A percentile compares a stretch with the other conserved stretches of the same genome.
Conservation (phyloP, 2,329 filamentous ascomycete genomes). For the Aureobasidium sp. region DNA sequence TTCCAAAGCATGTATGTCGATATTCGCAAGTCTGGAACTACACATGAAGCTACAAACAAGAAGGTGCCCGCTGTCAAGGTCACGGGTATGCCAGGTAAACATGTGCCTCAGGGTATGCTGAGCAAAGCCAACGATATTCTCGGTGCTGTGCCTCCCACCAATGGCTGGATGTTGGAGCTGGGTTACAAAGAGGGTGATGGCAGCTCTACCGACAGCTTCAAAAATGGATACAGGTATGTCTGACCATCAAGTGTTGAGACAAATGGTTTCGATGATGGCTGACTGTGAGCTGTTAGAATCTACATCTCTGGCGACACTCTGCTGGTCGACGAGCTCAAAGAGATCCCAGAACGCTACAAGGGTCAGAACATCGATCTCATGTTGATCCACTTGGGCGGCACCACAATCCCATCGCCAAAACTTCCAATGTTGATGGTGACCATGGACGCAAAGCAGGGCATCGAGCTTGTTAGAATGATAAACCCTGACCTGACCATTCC, state of each 20-base stretch:
- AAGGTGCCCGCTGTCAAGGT: conserved; percentile 43
- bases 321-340: conserved; percentile 51
- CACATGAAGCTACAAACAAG: conserved; percentile 8
- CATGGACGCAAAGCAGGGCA: conserved; percentile 56
- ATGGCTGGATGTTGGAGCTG: conserved; percentile 59
- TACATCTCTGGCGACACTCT: conserved; percentile 61
- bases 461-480: conserved; percentile 52
- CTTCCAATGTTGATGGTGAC: conserved; percentile 57
- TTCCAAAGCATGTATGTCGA: conserved; percentile 45
- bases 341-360: conserved; percentile 49
- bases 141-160: conserved; percentile 52
- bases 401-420: conserved; percentile 52
- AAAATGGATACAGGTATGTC: conserved; percentile 38
- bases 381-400: conserved; percentile 58
- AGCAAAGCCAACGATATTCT: conserved; percentile 39
- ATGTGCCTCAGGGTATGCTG: conserved; percentile 42
- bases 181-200: conserved; percentile 32
- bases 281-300: conserved; percentile 30
- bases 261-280: background rate
- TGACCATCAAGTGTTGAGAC: background rate
- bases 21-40: conserved; percentile 20
- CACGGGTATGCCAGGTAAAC: conserved; percentile 57
- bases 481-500: conserved; percentile 54
- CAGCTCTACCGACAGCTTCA: conserved; percentile 23
- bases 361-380: conserved; percentile 53